Evolutionary conservation across 768 basidiomycete species (phyloP), one percentile per base, ranked within the genome.

Genomic region (Sarcodon sp.): DNA sequence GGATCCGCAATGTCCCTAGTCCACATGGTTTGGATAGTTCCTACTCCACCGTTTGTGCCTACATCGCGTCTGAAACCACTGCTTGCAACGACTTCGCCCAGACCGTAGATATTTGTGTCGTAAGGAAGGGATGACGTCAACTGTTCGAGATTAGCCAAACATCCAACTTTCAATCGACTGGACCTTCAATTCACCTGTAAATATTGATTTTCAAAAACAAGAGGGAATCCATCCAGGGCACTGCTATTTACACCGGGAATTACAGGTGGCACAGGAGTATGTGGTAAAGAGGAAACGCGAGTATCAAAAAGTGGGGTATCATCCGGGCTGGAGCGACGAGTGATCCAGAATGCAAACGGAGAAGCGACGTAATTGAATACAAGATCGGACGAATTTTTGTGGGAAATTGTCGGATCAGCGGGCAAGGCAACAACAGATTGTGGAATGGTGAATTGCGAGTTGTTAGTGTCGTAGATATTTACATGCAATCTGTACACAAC

Each of bases 281-380:
- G 50, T 1, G 83, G 83, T 7, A 87, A 67, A 0, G 81, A 83
- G 0, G 69, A 53, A 7, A 71, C 59, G 37, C 85, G 73, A 1
- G 85, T 87, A 55, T 88, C 84, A 55, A 87, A 87, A 18, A 88
- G 60, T 46, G 77, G 81, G 41, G 57, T 55, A 6, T 66, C 69
- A 33, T 70, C 60, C 3, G 78, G 79, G 7, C 74, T 67, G 3
- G 76, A 75, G 18, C 77, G 75, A 39, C 84, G 76, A 1, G 82
- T 83, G 52, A 88, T 77, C 84, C 84, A 88, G 59, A 87, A 88
- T 2, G 79, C 76, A 58, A 88, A 88, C 0, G 87, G 85, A 0
- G 68, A 65, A 1, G 69, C 6, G 1, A 79, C 68, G 51, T 78
- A 76, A 57, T 86, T 79, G 66, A 88, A 87, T 3, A 78, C 64